These are phyloP conservation scores for Vitis rotundifolia DNA, from an alignment of 164 flowering plant genomes.

Conservation along the genomic window DNA sequence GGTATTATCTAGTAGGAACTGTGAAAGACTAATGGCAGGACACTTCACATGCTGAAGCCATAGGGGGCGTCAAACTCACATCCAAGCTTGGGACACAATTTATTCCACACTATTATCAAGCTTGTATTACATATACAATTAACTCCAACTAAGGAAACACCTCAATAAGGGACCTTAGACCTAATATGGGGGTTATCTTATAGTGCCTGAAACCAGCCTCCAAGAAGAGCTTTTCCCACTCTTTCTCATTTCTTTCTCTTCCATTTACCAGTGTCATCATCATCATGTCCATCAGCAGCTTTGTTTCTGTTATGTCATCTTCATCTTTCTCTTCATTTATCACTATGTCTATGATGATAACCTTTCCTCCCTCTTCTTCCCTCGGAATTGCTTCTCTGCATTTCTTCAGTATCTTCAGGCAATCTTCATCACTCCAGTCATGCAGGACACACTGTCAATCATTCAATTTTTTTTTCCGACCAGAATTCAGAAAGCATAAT, in stretches of 20 bases:
- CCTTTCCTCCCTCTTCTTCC: slow-evolving; percentile 41
- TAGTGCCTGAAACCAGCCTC: slow-evolving; percentile 36
- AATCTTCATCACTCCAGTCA: slow-evolving; percentile 39
- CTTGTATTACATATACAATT: no score
- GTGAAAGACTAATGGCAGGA: no score
- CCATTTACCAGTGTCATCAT: slow-evolving; percentile 32
- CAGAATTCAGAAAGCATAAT: neutral
- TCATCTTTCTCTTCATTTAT: slow-evolving; percentile 2
- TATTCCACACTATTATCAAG: no score
- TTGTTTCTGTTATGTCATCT: neutral
- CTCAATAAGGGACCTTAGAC: slow-evolving; percentile 34
- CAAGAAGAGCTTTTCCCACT: slow-evolving; percentile 41
- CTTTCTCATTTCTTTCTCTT: slow-evolving; percentile 36
- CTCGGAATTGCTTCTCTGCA: slow-evolving; percentile 40
- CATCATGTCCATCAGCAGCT: slow-evolving; percentile 33
- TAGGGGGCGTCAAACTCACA: no score
- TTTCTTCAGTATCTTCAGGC: slow-evolving; percentile 35
- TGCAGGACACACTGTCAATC: slow-evolving; percentile 37
- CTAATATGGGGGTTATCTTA: slow-evolving; percentile 23
- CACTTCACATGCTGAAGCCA: no score
- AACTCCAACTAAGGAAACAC: slow-evolving; percentile 22
- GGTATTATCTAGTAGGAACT: no score
- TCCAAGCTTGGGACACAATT: no score
- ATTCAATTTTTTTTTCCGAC: neutral
- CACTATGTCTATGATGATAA: slow-evolving; percentile 47